Percentiles rank a stretch among this genome's conserved stretches.
These are phyloP conservation scores for Phylloporus sp. DNA, from an alignment of 1,284 basidiomycete genomes.

Conservation along the genomic window DNA sequence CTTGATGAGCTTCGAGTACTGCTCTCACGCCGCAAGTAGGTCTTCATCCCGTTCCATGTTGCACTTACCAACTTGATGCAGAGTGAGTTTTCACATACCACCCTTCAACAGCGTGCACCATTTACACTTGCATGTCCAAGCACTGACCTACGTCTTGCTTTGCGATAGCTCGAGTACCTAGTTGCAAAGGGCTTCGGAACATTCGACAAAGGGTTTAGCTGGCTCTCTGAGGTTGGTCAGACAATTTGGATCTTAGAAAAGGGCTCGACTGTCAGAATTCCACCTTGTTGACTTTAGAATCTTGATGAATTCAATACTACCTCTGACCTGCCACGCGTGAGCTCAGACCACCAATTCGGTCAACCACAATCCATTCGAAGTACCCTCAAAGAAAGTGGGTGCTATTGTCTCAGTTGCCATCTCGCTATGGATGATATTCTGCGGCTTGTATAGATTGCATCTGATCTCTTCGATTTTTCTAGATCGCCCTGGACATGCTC, in stretches of 20 bases:
- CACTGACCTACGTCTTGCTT: slow-evolving; percentile 66
- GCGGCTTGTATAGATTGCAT: no score
- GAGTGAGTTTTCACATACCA: slow-evolving; percentile 86
- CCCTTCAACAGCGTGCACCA: slow-evolving; percentile 83
- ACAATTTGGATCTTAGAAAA: slow-evolving; percentile 66
- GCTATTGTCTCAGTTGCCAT: no score
- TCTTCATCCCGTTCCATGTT: background rate
- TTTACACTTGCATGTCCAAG: slow-evolving; percentile 82
- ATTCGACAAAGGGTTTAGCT: slow-evolving; percentile 73
- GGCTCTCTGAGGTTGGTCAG: slow-evolving; percentile 79
- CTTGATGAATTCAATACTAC: background rate
- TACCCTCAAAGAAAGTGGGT: no score
- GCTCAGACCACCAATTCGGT: no score
- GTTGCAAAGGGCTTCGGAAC: slow-evolving; percentile 48
- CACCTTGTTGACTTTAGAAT: slow-evolving; percentile 55
- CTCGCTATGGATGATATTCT: no score
- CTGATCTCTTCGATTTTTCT: no score
- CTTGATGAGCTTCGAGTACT: slow-evolving; percentile 57
- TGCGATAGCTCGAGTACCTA: slow-evolving; percentile 65
- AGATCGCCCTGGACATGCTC: no score
- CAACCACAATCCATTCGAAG: no score
- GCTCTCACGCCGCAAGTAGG: slow-evolving; percentile 54
- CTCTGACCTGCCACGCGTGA: no score
- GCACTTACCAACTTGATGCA: slow-evolving; percentile 7
- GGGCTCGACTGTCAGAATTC: slow-evolving; percentile 59